Base-by-base conservation (phyloP, 495 filamentous ascomycete species). In the Penicillium angulare region DNA sequence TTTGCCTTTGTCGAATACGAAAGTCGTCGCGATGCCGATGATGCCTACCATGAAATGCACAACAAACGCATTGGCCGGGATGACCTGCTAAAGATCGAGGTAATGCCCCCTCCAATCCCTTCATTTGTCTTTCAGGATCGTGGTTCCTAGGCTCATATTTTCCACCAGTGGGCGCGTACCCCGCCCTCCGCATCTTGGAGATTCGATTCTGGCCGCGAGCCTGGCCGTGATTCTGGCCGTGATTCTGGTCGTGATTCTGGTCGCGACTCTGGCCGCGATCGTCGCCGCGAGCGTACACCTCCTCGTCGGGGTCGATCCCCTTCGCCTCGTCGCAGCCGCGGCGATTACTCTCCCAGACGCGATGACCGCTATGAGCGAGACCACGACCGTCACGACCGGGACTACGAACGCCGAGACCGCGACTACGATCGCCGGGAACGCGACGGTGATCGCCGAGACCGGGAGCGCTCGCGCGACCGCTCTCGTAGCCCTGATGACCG, bases 1-100 rank as follows among this genome's bases (percentile, higher is more conserved):
- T 99, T 99, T 69, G 93, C 93, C 15, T 99, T 99, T 74, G 93
- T 99, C 44, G 93, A 99, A 73, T 99, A 99, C 71, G 93, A 99
- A 77, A 95, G 90, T 71, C 90, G 93, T 60, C 95, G 93, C 60
- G 93, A 99, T 80, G 91, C 93, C 38, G 93, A 99, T 75, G 93
- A 99, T 80, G 93, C 93, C 26, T 99, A 99, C 66, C 90, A 97
- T 71, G 93, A 99, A 72, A 97, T 99, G 95, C 93, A 99, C 70
- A 97, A 97, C 76, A 96, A 95, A 83, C 89, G 93, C 46, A 91
- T 99, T 60, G 92, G 91, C 35, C 87, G 92, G 46, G 93, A 99
- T 68, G 93, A 99, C 58, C 69, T 96, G 39, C 67, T 99, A 77
- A 99, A 99, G 75, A 97, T 99, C 58, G 93, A 99, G 81, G 93